Evolutionary conservation across 1,139 yeast species (phyloP), one percentile per base, ranked within the genome.

Genomic region (Lodderomyces pseudojiufengensis): DNA sequence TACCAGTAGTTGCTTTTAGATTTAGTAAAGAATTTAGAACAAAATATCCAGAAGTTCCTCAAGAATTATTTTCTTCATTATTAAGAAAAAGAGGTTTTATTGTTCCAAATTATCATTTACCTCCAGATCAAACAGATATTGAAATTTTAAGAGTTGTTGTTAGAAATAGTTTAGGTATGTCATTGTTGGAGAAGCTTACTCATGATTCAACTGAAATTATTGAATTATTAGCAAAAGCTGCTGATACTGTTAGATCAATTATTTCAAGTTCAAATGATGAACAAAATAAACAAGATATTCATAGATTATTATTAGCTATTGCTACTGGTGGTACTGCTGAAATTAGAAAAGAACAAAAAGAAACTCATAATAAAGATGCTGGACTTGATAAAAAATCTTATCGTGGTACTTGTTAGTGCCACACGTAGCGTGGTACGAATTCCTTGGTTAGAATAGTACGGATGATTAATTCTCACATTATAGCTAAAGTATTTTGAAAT

Each of bases 1-100:
- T 88, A 42, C 97, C 97, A 3, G 95, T 88, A 25, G 96, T 88
- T 30, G 83, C 96, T 0, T 88, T 87, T 70, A 78, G 78, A 54
- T 74, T 88, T 48, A 73, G 86, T 3, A 64, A 78, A 35, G 67
- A 69, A 25, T 76, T 88, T 53, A 57, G 64, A 35, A 55, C 73
- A 32, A 58, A 70, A 31, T 85, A 79, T 56, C 92, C 95, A 2
- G 86, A 80, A 57, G 75, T 88, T 39, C 95, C 95, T n/a, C 97
- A 88, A 60, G 74, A 81, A 21, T 72, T 86, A 40, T 58, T 88
- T 27, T 80, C 95, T 0, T 69, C 82, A 13, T 58, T 87, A 55
- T 67, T 88, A 52, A 76, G 96, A 57, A 78, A 77, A 58, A 80
- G 81, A 54, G 95, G 95, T 5, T 88, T 83, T 74, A 88, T 88